Percentiles rank a stretch among this genome's conserved stretches.
Evolutionary conservation across 768 basidiomycete genomes (phyloP).

Genomic region (Punctularia strigosozonata): DNA sequence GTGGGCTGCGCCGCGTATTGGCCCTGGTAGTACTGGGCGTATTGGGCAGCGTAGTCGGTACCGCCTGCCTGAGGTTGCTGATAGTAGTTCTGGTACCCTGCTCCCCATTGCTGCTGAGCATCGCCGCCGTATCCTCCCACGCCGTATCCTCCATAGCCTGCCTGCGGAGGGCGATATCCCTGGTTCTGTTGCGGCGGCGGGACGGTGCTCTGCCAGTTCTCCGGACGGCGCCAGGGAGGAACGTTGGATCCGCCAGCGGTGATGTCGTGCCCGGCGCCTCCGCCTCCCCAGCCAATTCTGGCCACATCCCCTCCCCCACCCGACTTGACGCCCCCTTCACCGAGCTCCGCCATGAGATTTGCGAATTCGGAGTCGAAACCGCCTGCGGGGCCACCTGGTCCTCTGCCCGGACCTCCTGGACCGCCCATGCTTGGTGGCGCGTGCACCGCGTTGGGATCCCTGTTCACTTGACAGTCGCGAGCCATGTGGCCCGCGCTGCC

Average conservation of each 20-base stretch:
- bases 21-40: conserved; percentile 80
- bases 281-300: conserved; percentile 37
- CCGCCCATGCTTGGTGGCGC: too few species aligned
- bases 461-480: conserved; percentile 91
- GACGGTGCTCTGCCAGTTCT: conserved; percentile 59
- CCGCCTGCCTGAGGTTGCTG: conserved; percentile 28
- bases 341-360: conserved; percentile 94
- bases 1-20: conserved; percentile 75
- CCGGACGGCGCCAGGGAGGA: conserved; percentile 86
- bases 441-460: conserved; percentile 73
- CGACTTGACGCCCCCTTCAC: conserved; percentile 59
- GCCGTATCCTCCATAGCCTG: conserved; percentile 30
- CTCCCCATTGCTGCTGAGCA: conserved; percentile 25
- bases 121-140: conserved; percentile 10
- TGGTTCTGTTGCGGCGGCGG: conserved; percentile 36
- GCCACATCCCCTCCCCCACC: conserved; percentile 39
- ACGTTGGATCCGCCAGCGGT: conserved; percentile 60
- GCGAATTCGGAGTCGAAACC: conserved; percentile 98
- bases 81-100: conserved; percentile 25
- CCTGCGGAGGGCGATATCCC: conserved; percentile 62
- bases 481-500: conserved; percentile 99
- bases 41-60: conserved; percentile 68
- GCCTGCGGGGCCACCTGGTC: too few species aligned
- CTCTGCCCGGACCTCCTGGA: conserved; percentile 20
- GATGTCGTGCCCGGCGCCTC: conserved; percentile 36